A percentile compares a stretch with the other conserved stretches of the same genome.
Evolutionary conservation across 176 grass and related monocot species (phyloP).

Genomic region (Saccharum spontaneum): DNA sequence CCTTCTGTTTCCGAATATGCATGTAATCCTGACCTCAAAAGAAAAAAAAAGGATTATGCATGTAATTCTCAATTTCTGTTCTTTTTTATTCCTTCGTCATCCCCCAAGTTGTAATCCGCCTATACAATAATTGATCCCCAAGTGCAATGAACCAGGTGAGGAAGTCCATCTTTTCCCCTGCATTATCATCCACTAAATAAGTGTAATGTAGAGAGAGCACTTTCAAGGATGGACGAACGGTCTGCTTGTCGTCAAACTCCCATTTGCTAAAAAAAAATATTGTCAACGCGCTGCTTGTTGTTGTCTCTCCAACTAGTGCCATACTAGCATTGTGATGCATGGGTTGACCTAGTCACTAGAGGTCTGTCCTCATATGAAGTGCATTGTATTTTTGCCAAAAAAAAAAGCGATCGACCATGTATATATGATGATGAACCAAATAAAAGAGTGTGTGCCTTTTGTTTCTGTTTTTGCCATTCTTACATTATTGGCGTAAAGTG

Average conservation of each 20-base stretch:
- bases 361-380: background rate
- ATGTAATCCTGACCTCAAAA: too few species aligned
- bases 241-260: background rate
- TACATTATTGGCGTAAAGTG: background rate
- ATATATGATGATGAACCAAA: background rate
- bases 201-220: background rate
- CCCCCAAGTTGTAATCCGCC: too few species aligned
- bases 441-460: background rate
- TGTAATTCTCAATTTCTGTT: too few species aligned
- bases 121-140: background rate
- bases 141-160: background rate
- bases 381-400: background rate
- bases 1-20: too few species aligned
- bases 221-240: background rate
- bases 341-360: background rate
- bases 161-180: background rate
- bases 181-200: background rate
- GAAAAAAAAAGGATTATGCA: too few species aligned
- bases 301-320: background rate
- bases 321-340: background rate
- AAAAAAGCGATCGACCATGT: background rate
- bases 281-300: background rate
- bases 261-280: background rate
- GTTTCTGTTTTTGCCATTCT: background rate
- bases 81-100: too few species aligned